Evolutionary conservation across 352 stramenopile genomes (phyloP), one percentile per base, ranked within the genome.

Genomic region (Phytopythium boreale): DNA sequence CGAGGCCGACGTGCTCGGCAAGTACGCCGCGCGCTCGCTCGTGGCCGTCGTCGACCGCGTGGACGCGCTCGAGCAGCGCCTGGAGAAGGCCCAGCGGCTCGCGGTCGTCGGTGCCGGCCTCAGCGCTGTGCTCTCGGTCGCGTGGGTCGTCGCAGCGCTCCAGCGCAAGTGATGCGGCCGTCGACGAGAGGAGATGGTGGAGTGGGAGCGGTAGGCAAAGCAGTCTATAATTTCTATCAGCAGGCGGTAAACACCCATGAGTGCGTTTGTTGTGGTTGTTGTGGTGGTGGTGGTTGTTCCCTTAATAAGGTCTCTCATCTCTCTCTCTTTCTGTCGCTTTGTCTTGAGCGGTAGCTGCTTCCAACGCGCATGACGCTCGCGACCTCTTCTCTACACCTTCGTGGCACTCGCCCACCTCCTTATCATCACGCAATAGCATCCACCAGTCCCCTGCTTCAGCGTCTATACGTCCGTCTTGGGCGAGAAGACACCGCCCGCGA

Each of bases 1-100:
- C 34, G 94, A 98, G 72, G 77, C 83, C 29, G 92, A 98, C 66
- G 88, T 98, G 52, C 76, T 98, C 57, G 89, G 87, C 64, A 98
- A 98, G 74, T 97, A 97, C 71, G 88, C 93, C 11, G 78, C 84
- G 59, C 84, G 82, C 46, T 93, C 84, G 8, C 84, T 96, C 74
- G 79, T 70, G 1, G 66, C 73, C 6, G 74, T 96, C 49, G 47
- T 83, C 1, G 76, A 84, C 39, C 80, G 80, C 6, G 70, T 95
- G 8, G 77, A 92, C 20, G 66, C 66, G 20, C 68, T 95, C 9
- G 82, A 95, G 63, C 71, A 68, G 36, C 78, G 87, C 58, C 63
- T 80, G 37, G 66, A 74, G 59, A 43, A 76, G n/a, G 72, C 70
- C 15, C 68, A 77, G 55, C 69, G 69, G n/a, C 62, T 61, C 56